A percentile compares a stretch with the other conserved stretches of the same genome.
Conservation (phyloP, 2,329 filamentous ascomycete species). For the Parasarocladium wereldwijsianum region DNA sequence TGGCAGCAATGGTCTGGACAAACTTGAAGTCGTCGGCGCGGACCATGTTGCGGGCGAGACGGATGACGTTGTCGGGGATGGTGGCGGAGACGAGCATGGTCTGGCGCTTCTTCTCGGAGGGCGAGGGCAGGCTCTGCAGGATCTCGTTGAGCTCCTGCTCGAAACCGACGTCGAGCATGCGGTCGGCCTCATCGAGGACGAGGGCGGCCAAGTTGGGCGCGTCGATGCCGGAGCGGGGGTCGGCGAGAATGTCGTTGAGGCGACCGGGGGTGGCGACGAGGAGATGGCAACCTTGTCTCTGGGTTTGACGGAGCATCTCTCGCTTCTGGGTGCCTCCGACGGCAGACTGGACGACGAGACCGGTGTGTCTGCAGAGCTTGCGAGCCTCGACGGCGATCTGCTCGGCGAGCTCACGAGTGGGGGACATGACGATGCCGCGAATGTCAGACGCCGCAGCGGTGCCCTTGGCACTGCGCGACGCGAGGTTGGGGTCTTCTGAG, state of each 20-base stretch:
- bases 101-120: constrained; percentile 54
- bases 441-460: constrained; percentile 39
- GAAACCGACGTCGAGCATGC: constrained; percentile 94
- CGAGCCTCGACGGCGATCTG: constrained; percentile 70
- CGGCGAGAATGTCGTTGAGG: constrained; percentile 64
- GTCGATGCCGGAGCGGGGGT: constrained; percentile 44
- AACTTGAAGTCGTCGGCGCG: constrained; percentile 72
- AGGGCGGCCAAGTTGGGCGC: constrained; percentile 80
- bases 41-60: constrained; percentile 63
- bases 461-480: constrained; percentile 22
- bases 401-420: constrained; percentile 67
- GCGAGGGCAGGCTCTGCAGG: constrained; percentile 45
- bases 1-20: constrained; percentile 69
- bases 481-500: constrained; percentile 44
- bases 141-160: constrained; percentile 50
- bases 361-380: constrained; percentile 49
- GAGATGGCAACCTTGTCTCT: constrained; percentile 68
- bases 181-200: constrained; percentile 92
- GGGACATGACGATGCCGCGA: constrained; percentile 58
- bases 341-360: constrained; percentile 56
- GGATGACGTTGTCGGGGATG: constrained; percentile 69
- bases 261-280: constrained; percentile 85
- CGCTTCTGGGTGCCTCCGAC: constrained; percentile 82
- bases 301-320: constrained; percentile 51
- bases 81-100: constrained; percentile 95